Evolutionary conservation across 352 stramenopile genomes (phyloP), one percentile per base, ranked within the genome.

Genomic region (Pythium rhizo-oryzae): DNA sequence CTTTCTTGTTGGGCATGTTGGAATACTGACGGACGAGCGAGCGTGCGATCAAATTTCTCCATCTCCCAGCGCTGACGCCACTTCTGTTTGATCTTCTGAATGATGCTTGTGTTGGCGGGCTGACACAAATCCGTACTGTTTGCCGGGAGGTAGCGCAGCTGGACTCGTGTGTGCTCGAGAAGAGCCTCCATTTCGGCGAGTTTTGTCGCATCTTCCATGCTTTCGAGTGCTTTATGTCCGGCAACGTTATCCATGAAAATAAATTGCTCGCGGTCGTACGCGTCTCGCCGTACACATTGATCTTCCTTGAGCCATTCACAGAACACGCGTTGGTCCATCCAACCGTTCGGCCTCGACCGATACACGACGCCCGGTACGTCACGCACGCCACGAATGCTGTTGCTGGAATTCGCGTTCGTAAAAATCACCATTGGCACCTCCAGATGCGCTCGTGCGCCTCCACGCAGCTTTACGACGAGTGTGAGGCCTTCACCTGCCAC

Each of bases 121-220:
- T 69, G 62, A 21, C 62, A 63, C 23, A 71, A 19, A 15, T 71
- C 28, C 19, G 50, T 71, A 41, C 64, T 64, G 56, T 62, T 71
- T 4, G 56, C 37, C 8, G 57, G 64, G 1, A 62, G n/a, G 35
- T 62, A 62, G n/a, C 21, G n/a, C 1, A 64, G n/a, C 28, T n/a
- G 21, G 44, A 56, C 15, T 18, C 28, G 19, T 19, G 55, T 64
- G 15, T 13, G 41, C 18, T 7, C 12, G 3, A 47, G 5, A 18
- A 47, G 8, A 5, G 41, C 11, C 12, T 47, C 28, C 52, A 59
- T 59, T 25, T 59, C 52, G 8, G 21, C 30, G 6, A 12, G 52
- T 30, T 35, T 41, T 13, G 19, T 8, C 16, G 11, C 21, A n/a
- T 60, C 1, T 11, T 60, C 54, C 4, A 60, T 60, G 9, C 9